Evolutionary conservation across 768 basidiomycete genomes (phyloP).

Genomic region (Tulasnella sp.): DNA sequence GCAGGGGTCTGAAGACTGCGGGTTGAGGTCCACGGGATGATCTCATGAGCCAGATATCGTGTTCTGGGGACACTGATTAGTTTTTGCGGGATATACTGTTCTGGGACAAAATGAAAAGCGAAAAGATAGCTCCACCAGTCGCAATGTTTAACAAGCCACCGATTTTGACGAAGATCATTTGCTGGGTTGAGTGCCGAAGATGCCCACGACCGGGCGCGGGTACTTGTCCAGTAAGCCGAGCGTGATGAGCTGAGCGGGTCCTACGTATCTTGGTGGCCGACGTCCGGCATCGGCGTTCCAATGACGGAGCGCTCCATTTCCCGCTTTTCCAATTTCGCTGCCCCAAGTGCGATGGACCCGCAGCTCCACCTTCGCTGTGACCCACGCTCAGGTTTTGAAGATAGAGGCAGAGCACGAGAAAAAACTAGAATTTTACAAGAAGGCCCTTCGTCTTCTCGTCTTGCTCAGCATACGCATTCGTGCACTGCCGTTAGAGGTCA

Average conservation of each 20-base stretch:
- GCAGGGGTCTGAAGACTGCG: not conserved
- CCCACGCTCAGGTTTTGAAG: not conserved
- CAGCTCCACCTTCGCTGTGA: not conserved
- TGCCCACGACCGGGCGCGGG: not conserved
- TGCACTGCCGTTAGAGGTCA: not conserved
- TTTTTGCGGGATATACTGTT: not conserved
- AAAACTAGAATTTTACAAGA: not conserved
- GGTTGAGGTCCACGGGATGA: not conserved
- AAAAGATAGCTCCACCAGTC: not conserved
- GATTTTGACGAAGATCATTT: not conserved
- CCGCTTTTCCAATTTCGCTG: slow-evolving; percentile 6
- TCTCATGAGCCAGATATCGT: not conserved
- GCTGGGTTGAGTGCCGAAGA: not conserved
- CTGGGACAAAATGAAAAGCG: not conserved
- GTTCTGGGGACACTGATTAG: not conserved
- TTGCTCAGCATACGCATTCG: not conserved
- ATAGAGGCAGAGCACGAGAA: not conserved
- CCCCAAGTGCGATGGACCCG: slow-evolving; percentile 11
- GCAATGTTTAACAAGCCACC: not conserved
- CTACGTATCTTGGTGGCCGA: not conserved
- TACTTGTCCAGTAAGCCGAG: not conserved
- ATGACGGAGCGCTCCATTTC: not conserved
- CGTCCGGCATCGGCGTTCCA: not conserved
- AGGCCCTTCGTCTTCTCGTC: slow-evolving; percentile 5
- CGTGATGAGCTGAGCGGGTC: not conserved